These are phyloP conservation scores for Citeromyces hawaiiensis DNA, from an alignment of 1,139 yeast genomes.

Conservation along the genomic window DNA sequence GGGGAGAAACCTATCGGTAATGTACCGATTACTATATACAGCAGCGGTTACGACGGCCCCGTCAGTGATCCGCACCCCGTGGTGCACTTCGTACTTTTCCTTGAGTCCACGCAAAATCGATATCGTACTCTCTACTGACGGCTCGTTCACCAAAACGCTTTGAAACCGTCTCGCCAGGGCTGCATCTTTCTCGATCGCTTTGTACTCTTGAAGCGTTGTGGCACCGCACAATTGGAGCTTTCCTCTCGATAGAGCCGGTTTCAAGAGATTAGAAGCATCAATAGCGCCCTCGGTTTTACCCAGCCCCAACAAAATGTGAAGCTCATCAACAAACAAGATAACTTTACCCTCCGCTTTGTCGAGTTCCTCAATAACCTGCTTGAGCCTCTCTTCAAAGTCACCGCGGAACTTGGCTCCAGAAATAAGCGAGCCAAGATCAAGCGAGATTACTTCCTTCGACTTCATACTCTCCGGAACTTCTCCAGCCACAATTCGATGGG, in stretches of 20 bases:
- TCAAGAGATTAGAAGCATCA: slow-evolving; percentile 87
- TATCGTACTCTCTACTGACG: slow-evolving; percentile 85
- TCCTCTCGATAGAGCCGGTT: slow-evolving; percentile 97
- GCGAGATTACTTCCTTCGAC: slow-evolving; percentile 65
- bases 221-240: slow-evolving; percentile 96
- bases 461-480: slow-evolving; percentile 94
- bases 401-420: slow-evolving; percentile 95
- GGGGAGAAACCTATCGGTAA: slow-evolving; percentile 83
- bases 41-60: slow-evolving; percentile 93
- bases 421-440: slow-evolving; percentile 80
- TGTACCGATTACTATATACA: slow-evolving; percentile 76
- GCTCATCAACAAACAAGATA: slow-evolving; percentile 83
- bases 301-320: slow-evolving; percentile 80
- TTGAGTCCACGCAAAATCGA: slow-evolving; percentile 87
- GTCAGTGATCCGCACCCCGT: slow-evolving; percentile 94
- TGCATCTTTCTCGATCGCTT: slow-evolving; percentile 93
- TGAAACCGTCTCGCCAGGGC: slow-evolving; percentile 97
- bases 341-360: slow-evolving; percentile 71
- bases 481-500: slow-evolving; percentile 80
- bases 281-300: slow-evolving; percentile 95
- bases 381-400: slow-evolving; percentile 86
- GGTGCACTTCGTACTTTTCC: slow-evolving; percentile 92
- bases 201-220: slow-evolving; percentile 87
- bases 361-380: slow-evolving; percentile 72
- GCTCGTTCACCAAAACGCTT: slow-evolving; percentile 77